Evolutionary conservation across 2,329 filamentous ascomycete genomes (phyloP).

Genomic region (Monilinia aucupariae): DNA sequence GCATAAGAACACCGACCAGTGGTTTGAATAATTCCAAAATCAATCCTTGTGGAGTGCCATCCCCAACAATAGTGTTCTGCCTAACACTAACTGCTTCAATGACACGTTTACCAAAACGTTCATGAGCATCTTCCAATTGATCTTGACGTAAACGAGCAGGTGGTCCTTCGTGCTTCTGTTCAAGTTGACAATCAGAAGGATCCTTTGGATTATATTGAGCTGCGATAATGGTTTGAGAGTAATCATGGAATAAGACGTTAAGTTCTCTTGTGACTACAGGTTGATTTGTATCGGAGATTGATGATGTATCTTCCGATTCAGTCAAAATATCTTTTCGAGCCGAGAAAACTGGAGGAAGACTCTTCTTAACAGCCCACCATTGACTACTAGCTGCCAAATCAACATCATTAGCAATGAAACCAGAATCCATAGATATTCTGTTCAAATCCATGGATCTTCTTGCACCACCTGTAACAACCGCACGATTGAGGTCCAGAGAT

Average conservation of each 20-base stretch:
- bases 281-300: slow-evolving; percentile 63
- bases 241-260: slow-evolving; percentile 88
- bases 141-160: slow-evolving; percentile 81
- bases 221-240: slow-evolving; percentile 87
- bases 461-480: slow-evolving; percentile 35
- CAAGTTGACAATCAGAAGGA: slow-evolving; percentile 64
- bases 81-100: slow-evolving; percentile 62
- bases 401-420: slow-evolving; percentile 82
- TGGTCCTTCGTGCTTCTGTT: slow-evolving; percentile 82
- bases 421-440: slow-evolving; percentile 69
- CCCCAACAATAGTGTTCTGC: slow-evolving; percentile 75
- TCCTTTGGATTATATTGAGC: slow-evolving; percentile 73
- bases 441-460: slow-evolving; percentile 62
- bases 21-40: slow-evolving; percentile 74
- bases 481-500: slow-evolving; percentile 60
- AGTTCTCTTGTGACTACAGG: slow-evolving; percentile 71
- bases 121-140: slow-evolving; percentile 82
- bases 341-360: slow-evolving; percentile 75
- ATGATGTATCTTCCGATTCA: slow-evolving; percentile 73
- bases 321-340: slow-evolving; percentile 76
- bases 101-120: slow-evolving; percentile 74
- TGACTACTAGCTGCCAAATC: slow-evolving; percentile 68
- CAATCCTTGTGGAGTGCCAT: slow-evolving; percentile 74
- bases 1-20: slow-evolving; percentile 66
- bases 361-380: slow-evolving; percentile 84